phyloP scores from a whole-genome alignment of 2,329 filamentous ascomycete species.

The Plectosphaerella plurivora region DNA sequence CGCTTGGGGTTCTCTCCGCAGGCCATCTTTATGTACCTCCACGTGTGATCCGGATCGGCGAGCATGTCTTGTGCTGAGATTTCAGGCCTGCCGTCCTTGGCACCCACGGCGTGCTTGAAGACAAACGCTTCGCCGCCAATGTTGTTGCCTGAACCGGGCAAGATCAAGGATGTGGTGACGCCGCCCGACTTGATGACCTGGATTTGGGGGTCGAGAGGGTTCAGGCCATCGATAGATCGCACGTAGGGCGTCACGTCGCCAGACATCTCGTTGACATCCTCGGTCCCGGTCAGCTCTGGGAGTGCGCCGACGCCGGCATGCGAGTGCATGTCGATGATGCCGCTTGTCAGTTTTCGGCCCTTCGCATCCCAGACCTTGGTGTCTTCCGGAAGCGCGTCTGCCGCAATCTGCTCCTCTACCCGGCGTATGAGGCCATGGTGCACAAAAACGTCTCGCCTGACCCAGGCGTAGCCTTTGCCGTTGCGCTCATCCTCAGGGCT shows the following conservation, averaged over 20 bases:
- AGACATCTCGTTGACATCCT: slow-evolving; percentile 61
- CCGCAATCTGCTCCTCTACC: slow-evolving; percentile 40
- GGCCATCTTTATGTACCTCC: slow-evolving; percentile 74
- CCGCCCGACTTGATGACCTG: slow-evolving; percentile 68
- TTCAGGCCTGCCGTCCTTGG: slow-evolving; percentile 54
- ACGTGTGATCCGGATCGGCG: slow-evolving; percentile 59
- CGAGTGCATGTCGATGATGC: slow-evolving; percentile 69
- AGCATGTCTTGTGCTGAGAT: slow-evolving; percentile 60
- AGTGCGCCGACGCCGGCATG: slow-evolving; percentile 58
- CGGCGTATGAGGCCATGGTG: slow-evolving; percentile 57
- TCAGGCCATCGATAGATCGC: slow-evolving; percentile 60
- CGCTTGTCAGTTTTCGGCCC: slow-evolving; percentile 58
- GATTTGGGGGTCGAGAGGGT: slow-evolving; percentile 60
- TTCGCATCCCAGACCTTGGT: slow-evolving; percentile 51
- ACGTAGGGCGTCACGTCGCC: slow-evolving; percentile 64
- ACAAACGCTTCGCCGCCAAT: slow-evolving; percentile 68
- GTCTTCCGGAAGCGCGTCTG: slow-evolving; percentile 37
- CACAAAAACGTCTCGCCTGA: slow-evolving; percentile 54
- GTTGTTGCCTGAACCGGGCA: slow-evolving; percentile 68
- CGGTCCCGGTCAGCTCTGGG: slow-evolving; percentile 48
- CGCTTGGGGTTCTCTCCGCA: slow-evolving; percentile 67
- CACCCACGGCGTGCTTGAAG: slow-evolving; percentile 63
- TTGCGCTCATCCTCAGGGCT: slow-evolving; percentile 48
- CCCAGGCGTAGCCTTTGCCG: slow-evolving; percentile 59
- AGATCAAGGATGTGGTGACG: slow-evolving; percentile 63